Evolutionary conservation across 2,329 filamentous ascomycete species (phyloP), one percentile per base, ranked within the genome.

Genomic region (Graphilbum ipis-grandicollis): DNA sequence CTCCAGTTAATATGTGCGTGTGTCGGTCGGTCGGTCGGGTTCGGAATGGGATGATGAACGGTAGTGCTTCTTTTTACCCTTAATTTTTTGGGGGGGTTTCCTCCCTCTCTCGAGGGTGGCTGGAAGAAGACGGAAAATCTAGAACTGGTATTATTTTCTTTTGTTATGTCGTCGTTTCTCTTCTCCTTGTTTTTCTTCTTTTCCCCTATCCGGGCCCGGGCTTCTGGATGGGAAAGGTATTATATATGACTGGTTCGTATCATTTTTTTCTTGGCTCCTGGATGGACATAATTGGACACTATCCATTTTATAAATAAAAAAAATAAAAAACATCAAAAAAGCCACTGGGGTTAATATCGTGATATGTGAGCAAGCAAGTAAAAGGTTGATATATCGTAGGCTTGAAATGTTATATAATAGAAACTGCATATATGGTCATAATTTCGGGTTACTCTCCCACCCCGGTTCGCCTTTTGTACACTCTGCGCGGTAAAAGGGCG

Each of bases 221-320:
- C 30, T 43, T 39, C 36, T 37, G 48, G 50, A 50, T 50, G 48
- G 29, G 6, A n/a, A 50, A 52, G 51, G 52, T 46, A 50, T n/a
- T n/a, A 35, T 29, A 40, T 40, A 62, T 62, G 60, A 61, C 63
- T 66, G 63, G 63, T 52, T 65, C 59, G 61, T 65, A 65, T 63
- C n/a, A n/a, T n/a, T n/a, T n/a, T 55, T 38, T 34, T 36, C 39
- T 39, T 18, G n/a, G 28, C n/a, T 57, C 54, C 51, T 57, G 53
- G 52, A 54, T 58, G 55, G 48, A 50, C 46, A 51, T 56, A 56
- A 58, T 57, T 52, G 46, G 47, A 50, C 33, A 9, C 10, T 28
- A 5, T 28, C n/a, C n/a, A n/a, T 28, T 28, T 31, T 31, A 17
- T 15, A 31, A 5, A 5, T 10, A 31, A 38, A 21, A 46, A 46